Percentiles rank a stretch among this genome's conserved stretches.
phyloP scores from a whole-genome alignment of 2,329 filamentous ascomycete species.

The Talaromyces sp. region DNA sequence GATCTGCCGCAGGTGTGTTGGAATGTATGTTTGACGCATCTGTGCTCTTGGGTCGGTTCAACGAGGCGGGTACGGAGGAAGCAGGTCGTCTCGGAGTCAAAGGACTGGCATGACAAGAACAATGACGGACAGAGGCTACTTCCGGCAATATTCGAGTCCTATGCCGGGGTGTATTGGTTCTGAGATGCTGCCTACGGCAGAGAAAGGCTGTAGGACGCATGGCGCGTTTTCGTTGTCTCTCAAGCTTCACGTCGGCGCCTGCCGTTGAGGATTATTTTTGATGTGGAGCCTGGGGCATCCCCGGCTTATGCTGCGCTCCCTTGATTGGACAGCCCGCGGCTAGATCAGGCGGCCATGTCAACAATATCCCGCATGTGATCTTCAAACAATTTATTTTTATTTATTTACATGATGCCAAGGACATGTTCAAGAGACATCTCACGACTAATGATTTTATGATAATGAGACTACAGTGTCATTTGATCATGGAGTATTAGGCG shows the following conservation, averaged over 20 bases:
- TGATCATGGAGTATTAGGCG: background rate
- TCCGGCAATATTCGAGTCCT: background rate
- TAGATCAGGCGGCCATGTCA: constrained; percentile 14
- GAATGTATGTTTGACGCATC: constrained; percentile 23
- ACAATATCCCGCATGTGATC: constrained; percentile 11
- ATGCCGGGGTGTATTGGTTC: background rate
- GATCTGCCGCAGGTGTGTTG: constrained; percentile 44
- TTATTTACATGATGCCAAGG: background rate
- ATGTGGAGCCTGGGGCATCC: constrained; percentile 7
- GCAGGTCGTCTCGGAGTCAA: background rate
- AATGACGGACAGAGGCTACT: background rate
- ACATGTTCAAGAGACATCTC: background rate
- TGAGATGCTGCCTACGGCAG: constrained; percentile 13
- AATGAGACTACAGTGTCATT: background rate
- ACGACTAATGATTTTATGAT: background rate
- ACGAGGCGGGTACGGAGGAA: constrained; percentile 25
- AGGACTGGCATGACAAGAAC: constrained; percentile 10
- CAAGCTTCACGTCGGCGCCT: background rate
- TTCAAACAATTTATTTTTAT: background rate
- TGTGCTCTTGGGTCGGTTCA: constrained; percentile 12
- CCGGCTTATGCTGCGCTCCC: background rate
- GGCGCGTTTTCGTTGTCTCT: constrained; percentile 5
- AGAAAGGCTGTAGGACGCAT: constrained; percentile 12
- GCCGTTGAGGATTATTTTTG: background rate
- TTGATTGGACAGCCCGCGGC: background rate